Evolutionary conservation across 768 basidiomycete genomes (phyloP).

Genomic region (Boletus insuetus): DNA sequence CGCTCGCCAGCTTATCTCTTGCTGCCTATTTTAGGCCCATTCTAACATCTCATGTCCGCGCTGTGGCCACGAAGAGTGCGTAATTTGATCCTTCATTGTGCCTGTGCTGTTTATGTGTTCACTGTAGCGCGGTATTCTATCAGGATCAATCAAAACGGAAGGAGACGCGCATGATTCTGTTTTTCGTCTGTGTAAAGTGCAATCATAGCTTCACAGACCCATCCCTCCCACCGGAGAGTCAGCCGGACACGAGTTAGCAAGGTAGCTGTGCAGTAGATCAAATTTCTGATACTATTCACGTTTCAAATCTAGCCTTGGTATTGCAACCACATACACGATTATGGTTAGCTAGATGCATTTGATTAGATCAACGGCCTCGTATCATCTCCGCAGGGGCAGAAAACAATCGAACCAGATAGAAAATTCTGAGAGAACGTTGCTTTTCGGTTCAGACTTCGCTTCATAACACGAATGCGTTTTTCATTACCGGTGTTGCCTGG

Average conservation of each 20-base stretch:
- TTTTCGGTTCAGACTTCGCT: neutral
- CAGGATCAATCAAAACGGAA: constrained; percentile 98
- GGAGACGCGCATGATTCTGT: constrained; percentile 92
- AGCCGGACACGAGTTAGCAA: constrained; percentile 28
- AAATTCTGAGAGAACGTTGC: neutral
- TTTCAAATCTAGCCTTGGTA: neutral
- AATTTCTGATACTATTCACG: constrained; percentile 2
- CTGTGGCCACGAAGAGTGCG: constrained; percentile 82
- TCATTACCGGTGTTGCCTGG: neutral
- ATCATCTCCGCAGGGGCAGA: neutral
- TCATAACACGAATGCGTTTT: neutral
- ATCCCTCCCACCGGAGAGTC: constrained; percentile 46
- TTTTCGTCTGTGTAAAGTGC: constrained; percentile 86
- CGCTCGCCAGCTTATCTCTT: neutral
- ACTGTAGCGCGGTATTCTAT: constrained; percentile 82
- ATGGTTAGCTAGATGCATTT: neutral
- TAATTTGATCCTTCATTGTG: constrained; percentile 9
- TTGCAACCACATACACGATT: neutral
- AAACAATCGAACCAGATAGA: neutral
- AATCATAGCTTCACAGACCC: constrained; percentile 76
- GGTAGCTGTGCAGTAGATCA: constrained; percentile 1
- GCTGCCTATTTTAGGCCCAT: constrained; percentile 56
- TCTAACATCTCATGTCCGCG: constrained; percentile 79
- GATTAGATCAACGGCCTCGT: neutral
- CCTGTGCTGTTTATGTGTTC: constrained; percentile 2